A percentile compares a stretch with the other conserved stretches of the same genome.
These are phyloP conservation scores for Trametes coccinea DNA, from an alignment of 768 basidiomycete species.

Conservation along the genomic window DNA sequence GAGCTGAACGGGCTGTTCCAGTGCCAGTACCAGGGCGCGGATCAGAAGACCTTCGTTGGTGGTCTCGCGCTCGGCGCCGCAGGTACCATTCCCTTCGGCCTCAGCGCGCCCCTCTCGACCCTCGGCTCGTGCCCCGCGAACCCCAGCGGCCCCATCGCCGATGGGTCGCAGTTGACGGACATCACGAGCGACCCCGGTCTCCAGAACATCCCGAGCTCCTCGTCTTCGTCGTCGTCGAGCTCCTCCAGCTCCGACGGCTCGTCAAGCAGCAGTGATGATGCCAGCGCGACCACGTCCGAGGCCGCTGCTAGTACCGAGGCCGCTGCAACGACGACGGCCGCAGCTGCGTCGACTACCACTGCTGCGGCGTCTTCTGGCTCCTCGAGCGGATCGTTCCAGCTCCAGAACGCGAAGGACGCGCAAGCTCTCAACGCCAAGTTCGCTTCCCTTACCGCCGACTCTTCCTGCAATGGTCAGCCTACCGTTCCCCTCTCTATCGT, in stretches of 20 bases:
- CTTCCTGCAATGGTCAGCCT: conserved; percentile 29
- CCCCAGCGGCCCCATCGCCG: conserved; percentile 47
- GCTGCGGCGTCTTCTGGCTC: conserved; percentile 9
- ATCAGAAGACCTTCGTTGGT: conserved; percentile 47
- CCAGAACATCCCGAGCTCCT: conserved; percentile 5
- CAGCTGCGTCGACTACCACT: conserved; percentile 18
- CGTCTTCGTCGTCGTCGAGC: conserved; percentile 3
- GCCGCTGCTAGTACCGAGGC: conserved; percentile 20
- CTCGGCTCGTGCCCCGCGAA: conserved; percentile 54
- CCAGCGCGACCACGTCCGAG: conserved; percentile 4
- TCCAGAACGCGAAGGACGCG: conserved; percentile 36
- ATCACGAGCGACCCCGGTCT: conserved; percentile 27
- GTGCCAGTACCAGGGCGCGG: conserved; percentile 54
- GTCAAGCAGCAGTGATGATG: not conserved
- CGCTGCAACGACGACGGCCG: conserved; percentile 18
- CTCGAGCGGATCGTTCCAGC: conserved; percentile 19
- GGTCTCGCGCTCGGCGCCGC: conserved; percentile 41
- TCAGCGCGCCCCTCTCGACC: conserved; percentile 41
- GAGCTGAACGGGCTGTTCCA: conserved; percentile 59
- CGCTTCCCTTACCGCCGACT: conserved; percentile 28
- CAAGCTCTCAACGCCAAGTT: conserved; percentile 37
- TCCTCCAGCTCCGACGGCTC: conserved; percentile 7
- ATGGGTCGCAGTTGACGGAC: conserved; percentile 43
- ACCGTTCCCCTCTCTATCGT: not conserved
- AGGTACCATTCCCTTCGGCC: conserved; percentile 57